Conservation (phyloP, 2,329 filamentous ascomycete genomes). For the Xylariaceae sp. region DNA sequence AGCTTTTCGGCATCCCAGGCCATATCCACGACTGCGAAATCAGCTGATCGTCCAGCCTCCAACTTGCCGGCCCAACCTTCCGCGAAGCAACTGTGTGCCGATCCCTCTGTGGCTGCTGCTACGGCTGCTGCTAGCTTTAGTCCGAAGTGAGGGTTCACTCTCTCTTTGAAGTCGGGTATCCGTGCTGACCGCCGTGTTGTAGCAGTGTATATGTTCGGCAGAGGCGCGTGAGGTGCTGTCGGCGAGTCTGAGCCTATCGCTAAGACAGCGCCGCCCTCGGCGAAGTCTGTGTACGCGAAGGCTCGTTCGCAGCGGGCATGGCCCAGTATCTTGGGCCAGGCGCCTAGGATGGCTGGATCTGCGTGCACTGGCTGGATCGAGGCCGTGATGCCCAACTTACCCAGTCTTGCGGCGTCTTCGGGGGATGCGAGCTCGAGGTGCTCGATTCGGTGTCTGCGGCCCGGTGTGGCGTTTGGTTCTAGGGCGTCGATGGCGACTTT, state of each 20-base stretch:
- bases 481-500: constrained; percentile 53
- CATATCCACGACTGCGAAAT: constrained; percentile 44
- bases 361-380: constrained; percentile 55
- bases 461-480: constrained; percentile 37
- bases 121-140: constrained; percentile 38
- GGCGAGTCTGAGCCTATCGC: constrained; percentile 44
- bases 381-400: constrained; percentile 54
- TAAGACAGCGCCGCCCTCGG: constrained; percentile 39
- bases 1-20: constrained; percentile 37
- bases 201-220: constrained; percentile 43
- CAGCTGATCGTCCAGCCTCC: constrained; percentile 40
- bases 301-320: constrained; percentile 49
- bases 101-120: constrained; percentile 38
- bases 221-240: constrained; percentile 40
- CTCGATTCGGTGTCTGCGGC: constrained; percentile 56
- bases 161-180: constrained; percentile 33
- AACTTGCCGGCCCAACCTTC: constrained; percentile 41
- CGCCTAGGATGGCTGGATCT: constrained; percentile 56
- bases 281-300: constrained; percentile 60
- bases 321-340: constrained; percentile 56
- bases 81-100: constrained; percentile 41
- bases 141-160: constrained; percentile 39
- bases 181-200: constrained; percentile 41
- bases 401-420: constrained; percentile 52
- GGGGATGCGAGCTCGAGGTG: constrained; percentile 56